Percentiles rank a stretch among this genome's conserved stretches.
Conservation (phyloP, 2,329 filamentous ascomycete genomes). For the Colletotrichum costaricense region DNA sequence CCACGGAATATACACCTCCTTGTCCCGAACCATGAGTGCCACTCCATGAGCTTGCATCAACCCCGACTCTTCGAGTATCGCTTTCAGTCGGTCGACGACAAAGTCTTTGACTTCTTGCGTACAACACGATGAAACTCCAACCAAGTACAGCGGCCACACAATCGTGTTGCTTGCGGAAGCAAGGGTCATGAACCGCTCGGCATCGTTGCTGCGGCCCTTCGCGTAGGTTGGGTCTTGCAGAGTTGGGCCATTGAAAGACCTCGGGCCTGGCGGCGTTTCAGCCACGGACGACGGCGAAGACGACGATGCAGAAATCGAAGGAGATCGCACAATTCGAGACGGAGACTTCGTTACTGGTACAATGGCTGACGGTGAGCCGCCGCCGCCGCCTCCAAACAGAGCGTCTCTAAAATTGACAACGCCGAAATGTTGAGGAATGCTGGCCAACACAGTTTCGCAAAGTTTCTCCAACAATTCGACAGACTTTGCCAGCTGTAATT, state of each 20-base stretch:
- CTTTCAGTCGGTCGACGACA: constrained; percentile 55
- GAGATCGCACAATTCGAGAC: constrained; percentile 44
- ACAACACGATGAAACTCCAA: constrained; percentile 60
- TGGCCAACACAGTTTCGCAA: constrained; percentile 56
- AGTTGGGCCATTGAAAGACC: constrained; percentile 42
- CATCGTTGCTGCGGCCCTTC: constrained; percentile 47
- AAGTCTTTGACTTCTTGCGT: constrained; percentile 54
- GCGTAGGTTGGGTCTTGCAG: constrained; percentile 54
- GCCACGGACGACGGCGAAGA: constrained; percentile 38
- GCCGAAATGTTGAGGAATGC: constrained; percentile 61
- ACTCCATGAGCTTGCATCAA: constrained; percentile 57
- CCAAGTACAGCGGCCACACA: constrained; percentile 62
- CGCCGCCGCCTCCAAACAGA: constrained; percentile 38
- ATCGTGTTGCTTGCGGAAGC: constrained; percentile 60
- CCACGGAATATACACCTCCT: constrained; percentile 44
- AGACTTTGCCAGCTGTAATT: constrained; percentile 49
- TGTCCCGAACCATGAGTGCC: constrained; percentile 54
- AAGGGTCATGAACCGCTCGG: constrained; percentile 60
- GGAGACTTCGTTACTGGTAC: constrained; percentile 44
- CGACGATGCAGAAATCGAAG: constrained; percentile 41
- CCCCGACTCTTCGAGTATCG: constrained; percentile 58
- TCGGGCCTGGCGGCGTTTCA: background rate
- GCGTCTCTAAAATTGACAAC: constrained; percentile 55
- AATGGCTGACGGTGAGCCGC: constrained; percentile 40
- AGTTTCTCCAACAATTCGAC: constrained; percentile 52